Percentiles rank a stretch among this genome's conserved stretches.
phyloP scores from a whole-genome alignment of 495 filamentous ascomycete genomes.

The Penicillium chermesinum region DNA sequence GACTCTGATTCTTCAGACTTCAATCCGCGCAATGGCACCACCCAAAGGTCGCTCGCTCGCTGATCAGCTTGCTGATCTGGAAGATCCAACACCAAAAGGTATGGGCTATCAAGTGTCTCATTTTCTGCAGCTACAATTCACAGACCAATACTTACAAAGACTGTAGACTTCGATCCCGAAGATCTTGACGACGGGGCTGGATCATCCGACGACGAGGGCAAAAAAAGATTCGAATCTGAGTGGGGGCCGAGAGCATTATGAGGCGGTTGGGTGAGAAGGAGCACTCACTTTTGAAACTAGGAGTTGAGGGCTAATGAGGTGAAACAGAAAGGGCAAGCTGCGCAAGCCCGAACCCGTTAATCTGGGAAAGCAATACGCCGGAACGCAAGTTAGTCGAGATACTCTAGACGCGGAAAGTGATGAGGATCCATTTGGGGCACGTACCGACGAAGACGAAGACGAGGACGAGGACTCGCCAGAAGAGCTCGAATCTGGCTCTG shows the following conservation, averaged over 20 bases:
- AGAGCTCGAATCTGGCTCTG: background rate
- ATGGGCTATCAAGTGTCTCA: slow-evolving; percentile 1
- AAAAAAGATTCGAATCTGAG: slow-evolving; percentile 34
- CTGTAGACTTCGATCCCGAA: slow-evolving; percentile 84
- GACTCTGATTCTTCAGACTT: slow-evolving; percentile 6
- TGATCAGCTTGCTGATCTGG: slow-evolving; percentile 61
- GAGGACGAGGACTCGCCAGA: slow-evolving; percentile 14
- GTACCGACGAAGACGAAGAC: slow-evolving; percentile 12
- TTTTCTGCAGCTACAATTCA: slow-evolving; percentile 2
- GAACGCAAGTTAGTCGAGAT: slow-evolving; percentile 70
- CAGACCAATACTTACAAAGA: slow-evolving; percentile 6
- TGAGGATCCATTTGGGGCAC: slow-evolving; percentile 41
- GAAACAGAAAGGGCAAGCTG: slow-evolving; percentile 71
- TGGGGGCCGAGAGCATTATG: slow-evolving; percentile 76
- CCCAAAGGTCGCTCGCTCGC: slow-evolving; percentile 43
- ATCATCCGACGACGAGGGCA: slow-evolving; percentile 50
- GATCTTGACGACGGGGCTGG: slow-evolving; percentile 52
- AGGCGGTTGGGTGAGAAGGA: slow-evolving; percentile 61
- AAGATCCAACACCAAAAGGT: slow-evolving; percentile 61
- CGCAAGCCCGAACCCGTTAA: slow-evolving; percentile 60
- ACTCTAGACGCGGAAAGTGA: slow-evolving; percentile 51
- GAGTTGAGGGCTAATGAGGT: background rate
- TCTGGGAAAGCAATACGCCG: slow-evolving; percentile 75
- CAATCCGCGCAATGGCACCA: slow-evolving; percentile 21
- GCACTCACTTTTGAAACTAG: background rate